A percentile compares a stretch with the other conserved stretches of the same genome.
These are phyloP conservation scores for Sporothrix mexicana DNA, from an alignment of 2,329 filamentous ascomycete genomes.

Conservation along the genomic window DNA sequence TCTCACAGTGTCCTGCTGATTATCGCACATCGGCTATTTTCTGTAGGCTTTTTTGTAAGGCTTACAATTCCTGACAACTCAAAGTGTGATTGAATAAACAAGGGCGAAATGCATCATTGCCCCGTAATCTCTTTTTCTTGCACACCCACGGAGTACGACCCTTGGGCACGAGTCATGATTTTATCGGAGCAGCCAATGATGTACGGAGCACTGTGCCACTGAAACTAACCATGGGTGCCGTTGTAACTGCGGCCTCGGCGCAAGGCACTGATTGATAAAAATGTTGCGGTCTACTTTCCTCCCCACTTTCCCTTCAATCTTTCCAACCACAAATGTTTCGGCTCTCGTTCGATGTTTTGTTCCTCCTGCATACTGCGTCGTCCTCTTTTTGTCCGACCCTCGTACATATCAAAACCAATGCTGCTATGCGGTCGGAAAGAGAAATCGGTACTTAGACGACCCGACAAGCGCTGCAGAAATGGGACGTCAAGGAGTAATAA, in stretches of 20 bases:
- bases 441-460: not conserved
- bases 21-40: conserved; percentile 12
- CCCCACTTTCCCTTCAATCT: not conserved
- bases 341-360: not conserved
- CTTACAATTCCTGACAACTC: no score
- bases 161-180: no score
- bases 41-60: not conserved
- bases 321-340: not conserved
- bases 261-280: conserved; percentile 6
- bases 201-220: no score
- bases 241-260: not conserved
- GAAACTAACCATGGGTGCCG: no score
- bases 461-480: not conserved
- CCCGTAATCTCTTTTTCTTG: no score
- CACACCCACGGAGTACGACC: no score
- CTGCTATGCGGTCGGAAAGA: not conserved
- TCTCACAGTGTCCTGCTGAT: not conserved
- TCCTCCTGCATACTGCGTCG: not conserved
- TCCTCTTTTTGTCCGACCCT: not conserved
- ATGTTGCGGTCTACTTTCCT: not conserved
- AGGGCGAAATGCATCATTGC: not conserved
- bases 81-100: not conserved
- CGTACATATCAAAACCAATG: not conserved
- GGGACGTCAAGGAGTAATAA: not conserved
- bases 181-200: no score